Percentiles rank a stretch among this genome's conserved stretches.
phyloP scores from a whole-genome alignment of 441 rosid genomes.

The Arabidopsis hybrid region DNA sequence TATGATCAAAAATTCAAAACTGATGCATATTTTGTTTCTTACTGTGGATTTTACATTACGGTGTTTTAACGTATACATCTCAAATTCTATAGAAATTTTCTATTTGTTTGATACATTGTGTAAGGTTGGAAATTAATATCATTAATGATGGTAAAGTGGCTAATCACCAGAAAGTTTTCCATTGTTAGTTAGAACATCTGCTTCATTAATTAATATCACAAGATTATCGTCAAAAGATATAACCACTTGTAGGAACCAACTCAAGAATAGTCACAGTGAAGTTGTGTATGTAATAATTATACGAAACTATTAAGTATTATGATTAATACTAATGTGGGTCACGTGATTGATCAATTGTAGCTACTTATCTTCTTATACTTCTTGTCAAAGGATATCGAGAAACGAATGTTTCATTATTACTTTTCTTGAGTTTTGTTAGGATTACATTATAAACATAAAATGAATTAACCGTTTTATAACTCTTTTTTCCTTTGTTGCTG shows the following conservation, averaged over 20 bases:
- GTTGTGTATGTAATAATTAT: slow-evolving; percentile 37
- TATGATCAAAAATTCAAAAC: not conserved
- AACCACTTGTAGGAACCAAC: slow-evolving; percentile 39
- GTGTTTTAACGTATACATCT: not conserved
- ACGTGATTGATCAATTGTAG: slow-evolving; percentile 44
- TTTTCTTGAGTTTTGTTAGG: not conserved
- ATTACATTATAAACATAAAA: not conserved
- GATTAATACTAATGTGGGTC: slow-evolving; percentile 45
- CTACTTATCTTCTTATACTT: slow-evolving; percentile 44
- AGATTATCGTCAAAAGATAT: slow-evolving; percentile 37
- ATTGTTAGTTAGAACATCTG: slow-evolving; percentile 36
- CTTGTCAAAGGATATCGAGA: slow-evolving; percentile 33
- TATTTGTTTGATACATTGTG: not conserved
- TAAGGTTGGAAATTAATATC: slow-evolving; percentile 33
- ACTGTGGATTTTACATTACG: not conserved
- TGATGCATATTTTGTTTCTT: no score
- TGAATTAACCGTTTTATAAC: not conserved
- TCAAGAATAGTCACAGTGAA: slow-evolving; percentile 35
- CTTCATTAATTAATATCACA: slow-evolving; percentile 37
- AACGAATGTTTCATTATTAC: not conserved
- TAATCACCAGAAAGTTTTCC: slow-evolving; percentile 32
- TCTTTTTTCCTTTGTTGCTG: not conserved
- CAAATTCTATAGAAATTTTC: not conserved
- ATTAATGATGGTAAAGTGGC: slow-evolving; percentile 36
- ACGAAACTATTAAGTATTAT: slow-evolving; percentile 22